phyloP scores from a whole-genome alignment of 139 green algal genomes.

The Spirogloea muscicola region DNA sequence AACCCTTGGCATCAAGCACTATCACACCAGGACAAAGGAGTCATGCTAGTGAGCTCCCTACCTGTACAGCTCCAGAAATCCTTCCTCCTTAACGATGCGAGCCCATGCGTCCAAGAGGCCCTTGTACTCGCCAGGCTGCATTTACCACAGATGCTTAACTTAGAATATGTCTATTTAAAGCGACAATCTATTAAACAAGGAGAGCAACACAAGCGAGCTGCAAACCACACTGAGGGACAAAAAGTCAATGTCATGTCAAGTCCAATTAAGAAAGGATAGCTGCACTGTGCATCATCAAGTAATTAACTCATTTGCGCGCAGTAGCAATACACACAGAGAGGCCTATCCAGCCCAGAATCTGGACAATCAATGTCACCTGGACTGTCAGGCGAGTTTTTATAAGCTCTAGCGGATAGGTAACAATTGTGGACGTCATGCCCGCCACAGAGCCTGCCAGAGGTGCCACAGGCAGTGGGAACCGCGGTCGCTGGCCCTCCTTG shows the following conservation, averaged over 20 bases:
- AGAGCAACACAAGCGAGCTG: constrained; percentile 13
- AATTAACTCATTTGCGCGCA: background rate
- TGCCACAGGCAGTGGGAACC: background rate
- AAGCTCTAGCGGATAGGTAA: constrained; percentile 31
- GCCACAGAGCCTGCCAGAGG: background rate
- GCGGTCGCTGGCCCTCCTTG: background rate
- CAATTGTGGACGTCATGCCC: constrained; percentile 18
- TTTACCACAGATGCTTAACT: no score
- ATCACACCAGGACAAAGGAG: no score
- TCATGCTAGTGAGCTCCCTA: no score
- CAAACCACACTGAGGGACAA: background rate
- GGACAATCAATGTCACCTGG: background rate
- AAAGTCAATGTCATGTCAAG: background rate
- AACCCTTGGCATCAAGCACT: no score
- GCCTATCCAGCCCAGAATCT: background rate
- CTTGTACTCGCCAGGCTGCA: constrained; percentile 29
- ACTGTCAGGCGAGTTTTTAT: constrained; percentile 25
- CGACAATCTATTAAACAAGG: background rate
- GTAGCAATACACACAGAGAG: background rate
- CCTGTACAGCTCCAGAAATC: constrained; percentile 25
- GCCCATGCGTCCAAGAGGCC: constrained; percentile 21
- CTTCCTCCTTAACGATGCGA: constrained; percentile 24
- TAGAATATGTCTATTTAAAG: no score
- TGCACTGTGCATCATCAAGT: background rate
- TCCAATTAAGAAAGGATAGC: background rate